Conservation (phyloP, 1,284 basidiomycete species). For the Moniliella sp. region DNA sequence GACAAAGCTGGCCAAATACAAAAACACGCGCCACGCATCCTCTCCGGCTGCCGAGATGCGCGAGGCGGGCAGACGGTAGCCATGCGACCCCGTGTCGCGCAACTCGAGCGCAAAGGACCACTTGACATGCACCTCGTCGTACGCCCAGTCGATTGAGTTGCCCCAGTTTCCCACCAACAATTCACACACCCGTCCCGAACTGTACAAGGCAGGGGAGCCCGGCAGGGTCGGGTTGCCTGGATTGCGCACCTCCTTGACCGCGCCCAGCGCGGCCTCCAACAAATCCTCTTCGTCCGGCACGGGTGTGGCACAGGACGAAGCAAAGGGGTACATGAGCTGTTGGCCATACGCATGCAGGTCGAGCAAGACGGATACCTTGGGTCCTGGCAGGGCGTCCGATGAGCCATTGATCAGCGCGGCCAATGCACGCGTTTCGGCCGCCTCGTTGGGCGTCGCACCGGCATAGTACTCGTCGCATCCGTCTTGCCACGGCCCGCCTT, state of each 20-base stretch:
- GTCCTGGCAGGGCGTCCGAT: no score
- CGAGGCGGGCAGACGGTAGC: conserved; percentile 50
- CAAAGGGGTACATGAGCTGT: conserved; percentile 47
- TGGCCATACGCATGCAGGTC: conserved; percentile 67
- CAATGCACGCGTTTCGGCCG: conserved; percentile 53
- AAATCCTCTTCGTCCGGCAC: conserved; percentile 61
- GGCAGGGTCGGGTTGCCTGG: conserved; percentile 40
- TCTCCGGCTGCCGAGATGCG: conserved; percentile 50
- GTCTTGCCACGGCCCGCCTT: background rate
- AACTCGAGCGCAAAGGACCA: conserved; percentile 58
- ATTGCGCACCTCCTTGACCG: conserved; percentile 44
- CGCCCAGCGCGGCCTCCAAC: conserved; percentile 53
- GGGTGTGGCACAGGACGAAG: conserved; percentile 48
- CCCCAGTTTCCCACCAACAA: background rate
- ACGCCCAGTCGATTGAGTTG: conserved; percentile 2
- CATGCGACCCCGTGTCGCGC: conserved; percentile 62
- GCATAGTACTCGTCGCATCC: conserved; percentile 11
- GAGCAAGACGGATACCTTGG: conserved; percentile 43
- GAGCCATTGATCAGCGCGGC: conserved; percentile 49
- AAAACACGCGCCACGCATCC: conserved; percentile 4
- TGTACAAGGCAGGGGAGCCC: conserved; percentile 46
- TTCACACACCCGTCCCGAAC: no score
- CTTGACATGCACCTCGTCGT: conserved; percentile 43
- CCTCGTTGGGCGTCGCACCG: conserved; percentile 38
- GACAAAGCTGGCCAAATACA: conserved; percentile 11